Evolutionary conservation across 192 early-diverging fungal species (phyloP), one percentile per base, ranked within the genome.

Genomic region (Backusella macrospora): DNA sequence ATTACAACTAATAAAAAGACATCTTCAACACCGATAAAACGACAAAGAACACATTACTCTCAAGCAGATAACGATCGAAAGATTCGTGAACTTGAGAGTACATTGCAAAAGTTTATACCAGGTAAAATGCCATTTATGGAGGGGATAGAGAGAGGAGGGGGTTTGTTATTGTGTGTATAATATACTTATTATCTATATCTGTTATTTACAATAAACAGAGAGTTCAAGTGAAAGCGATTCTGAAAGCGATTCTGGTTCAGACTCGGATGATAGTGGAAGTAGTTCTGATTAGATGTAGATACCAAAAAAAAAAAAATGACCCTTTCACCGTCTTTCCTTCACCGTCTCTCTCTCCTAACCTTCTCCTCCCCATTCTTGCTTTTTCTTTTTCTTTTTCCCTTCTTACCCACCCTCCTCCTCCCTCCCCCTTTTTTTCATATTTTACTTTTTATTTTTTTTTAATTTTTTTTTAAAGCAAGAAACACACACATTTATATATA

Each of bases 221-320:
- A 76, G 81, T 37, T 86, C 83, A 15, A 86, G 81, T 67, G 83
- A 81, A 9, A 84, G 84, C 72, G 89, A 84, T 44, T 82, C 78
- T 23, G 84, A 86, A 21, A 82, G 84, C 46, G 84, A 86, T 42
- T 90, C 88, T 43, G 88, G 79, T 59, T 92, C 94, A 48, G 94
- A 91, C 64, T 91, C 91, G 48, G 93, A 95, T 80, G 94, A 93
- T 80, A 91, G 92, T 86, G 93, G 92, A 88, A 93, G 91, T 81
- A 84, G 86, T 76, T 87, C 87, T 73, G 92, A 92, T 81, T 92
- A 88, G 83, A 73, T 55, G 46, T 68, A 68, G 67, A 68, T 68
- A 68, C 67, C 67, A 68, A 68, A 69, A 40, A 65, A 65, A 68
- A 68, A 69, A 40, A 65, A 65, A 2, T 38, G 18, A 47, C 29